phyloP scores from a whole-genome alignment of 352 stramenopile genomes.

The Phytophthora sp. region DNA sequence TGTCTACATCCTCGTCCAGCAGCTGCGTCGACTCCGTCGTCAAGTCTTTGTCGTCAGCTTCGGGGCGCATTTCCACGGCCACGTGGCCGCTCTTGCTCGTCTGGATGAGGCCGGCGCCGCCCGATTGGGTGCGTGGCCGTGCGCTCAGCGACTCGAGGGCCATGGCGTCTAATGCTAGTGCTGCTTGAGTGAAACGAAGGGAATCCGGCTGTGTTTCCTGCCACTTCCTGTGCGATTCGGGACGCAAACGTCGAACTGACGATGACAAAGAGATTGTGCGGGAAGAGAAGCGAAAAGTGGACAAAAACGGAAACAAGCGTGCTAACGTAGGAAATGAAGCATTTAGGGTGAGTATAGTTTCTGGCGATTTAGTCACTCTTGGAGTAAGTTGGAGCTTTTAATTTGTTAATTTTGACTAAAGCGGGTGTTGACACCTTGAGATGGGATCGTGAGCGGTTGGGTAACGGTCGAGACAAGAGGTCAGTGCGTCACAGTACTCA shows the following conservation, averaged over 20 bases:
- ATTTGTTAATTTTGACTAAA: constrained; percentile 17
- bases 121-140: constrained; percentile 27
- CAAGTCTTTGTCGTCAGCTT: constrained; percentile 22
- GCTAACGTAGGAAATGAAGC: not conserved
- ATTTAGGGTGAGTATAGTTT: not conserved
- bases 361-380: not conserved
- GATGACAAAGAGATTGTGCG: constrained; percentile 30
- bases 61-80: constrained; percentile 27
- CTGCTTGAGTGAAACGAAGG: constrained; percentile 6
- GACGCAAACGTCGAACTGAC: constrained; percentile 14
- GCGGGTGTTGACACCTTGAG: constrained; percentile 9
- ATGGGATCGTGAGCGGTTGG: constrained; percentile 18
- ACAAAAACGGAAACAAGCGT: not conserved
- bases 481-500: no score
- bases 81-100: constrained; percentile 25
- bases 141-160: constrained; percentile 31
- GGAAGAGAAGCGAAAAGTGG: constrained; percentile 6
- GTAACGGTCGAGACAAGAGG: constrained; percentile 12
- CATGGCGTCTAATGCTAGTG: constrained; percentile 15
- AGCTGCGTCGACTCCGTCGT: constrained; percentile 35
- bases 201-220: constrained; percentile 13
- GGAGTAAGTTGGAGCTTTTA: not conserved
- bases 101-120: constrained; percentile 19
- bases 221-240: constrained; percentile 18
- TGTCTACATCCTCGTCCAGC: constrained; percentile 27